These are phyloP conservation scores for Mycosphaerella sp. DNA, from an alignment of 2,329 filamentous ascomycete genomes.

Conservation along the genomic window DNA sequence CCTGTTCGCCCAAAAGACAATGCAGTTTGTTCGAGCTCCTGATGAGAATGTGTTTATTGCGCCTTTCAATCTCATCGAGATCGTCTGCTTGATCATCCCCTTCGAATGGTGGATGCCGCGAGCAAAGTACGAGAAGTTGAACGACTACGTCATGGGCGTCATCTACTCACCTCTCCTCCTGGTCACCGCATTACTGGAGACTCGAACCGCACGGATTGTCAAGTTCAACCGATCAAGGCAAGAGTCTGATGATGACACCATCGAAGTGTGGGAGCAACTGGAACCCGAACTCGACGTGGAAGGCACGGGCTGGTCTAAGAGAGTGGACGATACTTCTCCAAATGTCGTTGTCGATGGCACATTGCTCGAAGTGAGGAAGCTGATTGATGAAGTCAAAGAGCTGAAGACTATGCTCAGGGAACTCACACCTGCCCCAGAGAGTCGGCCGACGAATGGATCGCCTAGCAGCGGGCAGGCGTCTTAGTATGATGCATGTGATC, in stretches of 20 bases:
- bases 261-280: conserved; percentile 92
- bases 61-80: conserved; percentile 88
- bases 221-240: conserved; percentile 66
- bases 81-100: conserved; percentile 68
- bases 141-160: conserved; percentile 79
- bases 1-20: conserved; percentile 86
- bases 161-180: conserved; percentile 81
- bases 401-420: conserved; percentile 37
- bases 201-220: conserved; percentile 34
- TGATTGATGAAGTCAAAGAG: conserved; percentile 42
- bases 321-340: conserved; percentile 65
- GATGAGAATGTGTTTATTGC: conserved; percentile 98
- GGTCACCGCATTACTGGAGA: conserved; percentile 60
- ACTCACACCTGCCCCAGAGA: conserved; percentile 16
- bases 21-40: conserved; percentile 92
- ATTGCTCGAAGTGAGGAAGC: conserved; percentile 54
- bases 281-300: conserved; percentile 68
- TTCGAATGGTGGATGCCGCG: conserved; percentile 96
- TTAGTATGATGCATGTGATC: too few relatives aligned
- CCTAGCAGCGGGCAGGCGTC: too few relatives aligned
- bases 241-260: conserved; percentile 80
- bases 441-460: background rate
- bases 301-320: conserved; percentile 76
- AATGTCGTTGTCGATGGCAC: conserved; percentile 75
- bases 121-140: conserved; percentile 66